phyloP scores from a whole-genome alignment of 805 yeast genomes.

The Candida multigemmis region DNA sequence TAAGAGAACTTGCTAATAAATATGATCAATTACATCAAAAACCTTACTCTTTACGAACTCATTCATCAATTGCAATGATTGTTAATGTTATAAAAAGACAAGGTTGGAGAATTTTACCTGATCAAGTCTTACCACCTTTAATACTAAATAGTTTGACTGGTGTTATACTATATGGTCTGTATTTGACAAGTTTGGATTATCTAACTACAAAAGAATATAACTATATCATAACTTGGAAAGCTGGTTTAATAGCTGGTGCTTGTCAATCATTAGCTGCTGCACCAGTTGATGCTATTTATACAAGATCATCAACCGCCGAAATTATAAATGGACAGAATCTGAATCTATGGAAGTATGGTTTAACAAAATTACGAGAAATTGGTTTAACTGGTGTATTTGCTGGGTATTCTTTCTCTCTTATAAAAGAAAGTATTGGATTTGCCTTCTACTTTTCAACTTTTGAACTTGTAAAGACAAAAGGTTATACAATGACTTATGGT shows the following conservation, averaged over 20 bases:
- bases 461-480: slow-evolving; percentile 68
- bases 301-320: slow-evolving; percentile 72
- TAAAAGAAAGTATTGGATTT: slow-evolving; percentile 78
- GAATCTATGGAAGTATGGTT: slow-evolving; percentile 72
- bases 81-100: slow-evolving; percentile 60
- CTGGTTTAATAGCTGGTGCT: slow-evolving; percentile 83
- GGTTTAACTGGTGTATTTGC: slow-evolving; percentile 85
- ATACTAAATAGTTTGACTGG: slow-evolving; percentile 89
- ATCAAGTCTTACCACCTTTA: slow-evolving; percentile 78
- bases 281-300: slow-evolving; percentile 84
- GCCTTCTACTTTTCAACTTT: slow-evolving; percentile 77
- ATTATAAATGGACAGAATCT: slow-evolving; percentile 56
- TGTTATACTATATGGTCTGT: slow-evolving; percentile 73
- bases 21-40: slow-evolving; percentile 34
- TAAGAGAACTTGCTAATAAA: slow-evolving; percentile 41
- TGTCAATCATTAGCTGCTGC: slow-evolving; percentile 88
- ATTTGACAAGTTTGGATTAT: slow-evolving; percentile 44
- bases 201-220: slow-evolving; percentile 12
- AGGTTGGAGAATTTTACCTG: slow-evolving; percentile 85
- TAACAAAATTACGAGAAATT: slow-evolving; percentile 56
- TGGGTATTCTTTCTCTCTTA: slow-evolving; percentile 69
- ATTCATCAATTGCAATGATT: slow-evolving; percentile 71
- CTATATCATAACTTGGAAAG: slow-evolving; percentile 53
- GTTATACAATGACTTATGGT: slow-evolving; percentile 39
- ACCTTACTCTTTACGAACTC: slow-evolving; percentile 54